Evolutionary conservation across 768 basidiomycete genomes (phyloP).

Genomic region (Lentinula aciculospora): DNA sequence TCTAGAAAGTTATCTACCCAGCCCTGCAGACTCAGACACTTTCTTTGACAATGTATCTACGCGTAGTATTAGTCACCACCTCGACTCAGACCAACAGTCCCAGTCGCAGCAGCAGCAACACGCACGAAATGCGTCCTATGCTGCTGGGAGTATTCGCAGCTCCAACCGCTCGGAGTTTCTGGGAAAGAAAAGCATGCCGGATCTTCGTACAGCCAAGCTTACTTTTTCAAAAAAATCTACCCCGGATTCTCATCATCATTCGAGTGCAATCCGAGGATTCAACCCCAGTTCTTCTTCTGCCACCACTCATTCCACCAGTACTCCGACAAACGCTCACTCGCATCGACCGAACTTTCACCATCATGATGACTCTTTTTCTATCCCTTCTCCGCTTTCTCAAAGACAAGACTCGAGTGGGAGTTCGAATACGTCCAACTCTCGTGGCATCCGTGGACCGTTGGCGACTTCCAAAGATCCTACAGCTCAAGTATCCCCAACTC

Average conservation of each 20-base stretch:
- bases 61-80: conserved; percentile 15
- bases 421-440: conserved; percentile 21
- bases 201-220: conserved; percentile 55
- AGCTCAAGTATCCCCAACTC: conserved; percentile 33
- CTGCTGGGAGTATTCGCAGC: conserved; percentile 28
- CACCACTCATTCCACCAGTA: conserved; percentile 9
- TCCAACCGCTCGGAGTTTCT: conserved; percentile 30
- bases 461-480: conserved; percentile 18
- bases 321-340: not conserved
- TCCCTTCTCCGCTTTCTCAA: conserved; percentile 33
- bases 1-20: conserved; percentile 49
- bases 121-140: conserved; percentile 47
- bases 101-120: conserved; percentile 27
- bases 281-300: not conserved
- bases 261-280: not conserved
- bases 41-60: conserved; percentile 39
- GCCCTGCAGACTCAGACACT: conserved; percentile 49
- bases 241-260: conserved; percentile 10
- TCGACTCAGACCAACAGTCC: conserved; percentile 5
- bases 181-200: conserved; percentile 83
- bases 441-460: conserved; percentile 16
- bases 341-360: conserved; percentile 11
- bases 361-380: conserved; percentile 23
- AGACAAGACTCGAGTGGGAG: conserved; percentile 42
- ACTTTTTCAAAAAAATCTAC: conserved; percentile 24